phyloP scores from a whole-genome alignment of 1,284 basidiomycete genomes.

The Singerocomus rubriflavus region DNA sequence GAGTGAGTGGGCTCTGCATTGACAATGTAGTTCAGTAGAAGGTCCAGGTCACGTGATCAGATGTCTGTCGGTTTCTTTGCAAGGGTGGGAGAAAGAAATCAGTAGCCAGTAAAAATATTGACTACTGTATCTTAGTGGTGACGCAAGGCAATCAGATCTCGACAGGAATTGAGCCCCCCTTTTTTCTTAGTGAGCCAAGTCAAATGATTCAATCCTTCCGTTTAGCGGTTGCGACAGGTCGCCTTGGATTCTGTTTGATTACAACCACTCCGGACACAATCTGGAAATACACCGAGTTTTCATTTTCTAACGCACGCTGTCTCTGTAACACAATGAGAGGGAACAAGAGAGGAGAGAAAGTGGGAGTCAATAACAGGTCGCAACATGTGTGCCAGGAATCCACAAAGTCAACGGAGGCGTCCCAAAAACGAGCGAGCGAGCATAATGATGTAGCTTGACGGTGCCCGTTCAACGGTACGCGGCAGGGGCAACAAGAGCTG shows the following conservation, averaged over 20 bases:
- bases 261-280: conserved; percentile 1
- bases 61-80: no score
- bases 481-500: conserved; percentile 13
- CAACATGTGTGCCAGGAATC: conserved; percentile 14
- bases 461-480: conserved; percentile 16
- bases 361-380: conserved; percentile 24
- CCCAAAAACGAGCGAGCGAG: conserved; percentile 27
- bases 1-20: no score
- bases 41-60: no score
- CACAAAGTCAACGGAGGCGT: conserved; percentile 12
- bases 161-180: no score
- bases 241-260: conserved; percentile 2
- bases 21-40: no score
- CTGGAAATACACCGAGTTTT: conserved; percentile 20
- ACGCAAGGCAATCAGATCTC: no score
- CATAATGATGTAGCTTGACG: conserved; percentile 26
- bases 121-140: no score
- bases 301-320: conserved; percentile 10
- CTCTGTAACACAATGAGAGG: conserved; percentile 9
- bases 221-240: neutral
- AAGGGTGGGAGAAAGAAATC: no score
- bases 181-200: no score
- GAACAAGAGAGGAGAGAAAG: conserved; percentile 8
- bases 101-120: no score
- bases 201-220: no score